A percentile compares a stretch with the other conserved stretches of the same genome.
phyloP scores from a whole-genome alignment of 2,329 filamentous ascomycete genomes.

The Colletotrichum sidae region DNA sequence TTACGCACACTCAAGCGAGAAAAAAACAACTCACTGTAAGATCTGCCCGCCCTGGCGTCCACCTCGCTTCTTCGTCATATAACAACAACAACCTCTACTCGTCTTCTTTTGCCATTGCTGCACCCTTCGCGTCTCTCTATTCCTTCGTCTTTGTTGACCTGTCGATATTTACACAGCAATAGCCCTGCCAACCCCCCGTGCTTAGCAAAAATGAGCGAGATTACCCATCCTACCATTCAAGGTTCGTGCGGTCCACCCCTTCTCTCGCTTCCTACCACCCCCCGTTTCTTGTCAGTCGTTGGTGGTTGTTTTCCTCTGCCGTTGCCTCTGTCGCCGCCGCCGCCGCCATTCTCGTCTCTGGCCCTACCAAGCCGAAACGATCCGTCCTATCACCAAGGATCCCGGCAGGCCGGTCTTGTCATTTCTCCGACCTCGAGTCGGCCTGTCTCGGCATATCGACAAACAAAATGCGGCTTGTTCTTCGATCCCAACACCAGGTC shows the following conservation, averaged over 20 bases:
- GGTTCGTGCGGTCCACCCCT: constrained; percentile 54
- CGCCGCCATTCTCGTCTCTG: not conserved
- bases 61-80: constrained; percentile 29
- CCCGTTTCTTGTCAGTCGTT: constrained; percentile 7
- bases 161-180: constrained; percentile 27
- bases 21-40: constrained; percentile 8
- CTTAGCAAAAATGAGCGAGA: constrained; percentile 61
- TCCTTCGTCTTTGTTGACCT: constrained; percentile 25
- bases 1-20: not conserved
- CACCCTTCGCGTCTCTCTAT: constrained; percentile 12
- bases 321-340: not conserved
- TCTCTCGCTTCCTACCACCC: not conserved
- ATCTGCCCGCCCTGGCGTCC: constrained; percentile 22
- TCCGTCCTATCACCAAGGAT: constrained; percentile 1
- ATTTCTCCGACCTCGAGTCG: constrained; percentile 13
- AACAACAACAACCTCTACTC: constrained; percentile 8
- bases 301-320: constrained; percentile 1
- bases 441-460: constrained; percentile 8
- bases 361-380: constrained; percentile 5
- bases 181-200: constrained; percentile 28
- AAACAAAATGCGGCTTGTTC: constrained; percentile 1
- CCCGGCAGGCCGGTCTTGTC: constrained; percentile 12
- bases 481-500: not conserved
- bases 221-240: constrained; percentile 69
- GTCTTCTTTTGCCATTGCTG: constrained; percentile 15